phyloP scores from a whole-genome alignment of 2,329 filamentous ascomycete genomes.

The Atkinsonella hypoxylon region DNA sequence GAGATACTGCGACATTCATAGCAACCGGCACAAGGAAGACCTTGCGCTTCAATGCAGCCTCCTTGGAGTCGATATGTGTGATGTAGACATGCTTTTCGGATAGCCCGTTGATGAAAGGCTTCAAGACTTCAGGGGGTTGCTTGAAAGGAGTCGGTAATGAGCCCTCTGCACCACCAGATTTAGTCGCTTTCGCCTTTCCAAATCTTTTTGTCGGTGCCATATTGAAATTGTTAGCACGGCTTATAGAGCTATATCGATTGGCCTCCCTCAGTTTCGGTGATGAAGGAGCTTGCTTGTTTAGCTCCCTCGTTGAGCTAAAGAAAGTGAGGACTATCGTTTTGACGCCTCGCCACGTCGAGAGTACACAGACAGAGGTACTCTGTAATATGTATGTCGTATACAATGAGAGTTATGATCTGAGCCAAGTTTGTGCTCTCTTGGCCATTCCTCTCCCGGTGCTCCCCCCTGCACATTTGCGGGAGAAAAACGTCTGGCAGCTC shows the following conservation, averaged over 20 bases:
- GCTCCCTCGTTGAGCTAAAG: neutral
- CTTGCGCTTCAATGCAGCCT: conserved; percentile 60
- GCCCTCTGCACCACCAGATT: conserved; percentile 15
- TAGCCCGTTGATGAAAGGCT: conserved; percentile 55
- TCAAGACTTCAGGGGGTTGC: conserved; percentile 47
- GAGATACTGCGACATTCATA: conserved; percentile 59
- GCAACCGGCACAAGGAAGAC: conserved; percentile 70
- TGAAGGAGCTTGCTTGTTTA: neutral
- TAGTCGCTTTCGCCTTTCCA: conserved; percentile 19
- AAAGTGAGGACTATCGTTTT: neutral
- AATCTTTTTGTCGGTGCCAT: conserved; percentile 24
- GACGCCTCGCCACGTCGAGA: neutral
- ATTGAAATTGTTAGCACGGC: neutral
- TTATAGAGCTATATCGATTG: neutral
- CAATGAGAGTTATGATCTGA: too few relatives aligned
- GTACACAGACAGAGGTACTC: too few relatives aligned
- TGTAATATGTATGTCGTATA: too few relatives aligned
- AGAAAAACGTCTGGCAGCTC: neutral
- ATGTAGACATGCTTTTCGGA: conserved; percentile 66
- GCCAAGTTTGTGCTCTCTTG: neutral
- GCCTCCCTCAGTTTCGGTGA: neutral
- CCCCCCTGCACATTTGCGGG: neutral
- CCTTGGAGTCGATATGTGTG: conserved; percentile 66
- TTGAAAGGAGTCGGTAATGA: conserved; percentile 55
- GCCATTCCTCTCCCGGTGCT: neutral